Percentiles rank a stretch among this genome's conserved stretches.
phyloP scores from a whole-genome alignment of 1,284 basidiomycete genomes.

The Bjerkandera adusta region DNA sequence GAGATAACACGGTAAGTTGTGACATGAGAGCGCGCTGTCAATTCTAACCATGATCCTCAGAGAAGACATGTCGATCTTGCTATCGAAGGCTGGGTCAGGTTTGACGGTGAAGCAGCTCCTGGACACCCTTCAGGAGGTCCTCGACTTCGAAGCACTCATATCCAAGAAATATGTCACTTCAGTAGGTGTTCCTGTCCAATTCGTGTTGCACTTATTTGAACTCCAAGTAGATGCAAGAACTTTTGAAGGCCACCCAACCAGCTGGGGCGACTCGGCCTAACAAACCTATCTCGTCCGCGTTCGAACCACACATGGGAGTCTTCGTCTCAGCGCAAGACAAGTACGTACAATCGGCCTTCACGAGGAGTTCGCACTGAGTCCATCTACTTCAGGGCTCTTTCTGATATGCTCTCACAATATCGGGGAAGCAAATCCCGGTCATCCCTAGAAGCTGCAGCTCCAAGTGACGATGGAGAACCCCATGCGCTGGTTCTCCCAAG shows the following conservation, averaged over 20 bases:
- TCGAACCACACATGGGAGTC: constrained; percentile 89
- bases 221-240: constrained; percentile 47
- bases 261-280: constrained; percentile 44
- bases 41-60: constrained; percentile 34
- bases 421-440: constrained; percentile 62
- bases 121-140: constrained; percentile 81
- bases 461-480: constrained; percentile 45
- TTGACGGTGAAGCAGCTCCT: constrained; percentile 78
- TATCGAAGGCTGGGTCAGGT: constrained; percentile 69
- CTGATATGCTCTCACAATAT: constrained; percentile 82
- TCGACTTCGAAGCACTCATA: constrained; percentile 84
- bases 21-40: neutral
- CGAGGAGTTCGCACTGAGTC: neutral
- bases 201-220: neutral
- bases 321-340: constrained; percentile 97
- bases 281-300: constrained; percentile 80
- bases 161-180: constrained; percentile 75
- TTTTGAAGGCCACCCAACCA: constrained; percentile 52
- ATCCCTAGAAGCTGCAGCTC: constrained; percentile 60
- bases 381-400: constrained; percentile 69
- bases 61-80: constrained; percentile 65
- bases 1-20: constrained; percentile 76
- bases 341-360: constrained; percentile 38
- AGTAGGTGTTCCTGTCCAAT: constrained; percentile 41
- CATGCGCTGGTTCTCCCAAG: constrained; percentile 80